Percentiles rank a stretch among this genome's conserved stretches.
Conservation (phyloP, 2,329 filamentous ascomycete genomes). For the Dothistroma septosporum region DNA sequence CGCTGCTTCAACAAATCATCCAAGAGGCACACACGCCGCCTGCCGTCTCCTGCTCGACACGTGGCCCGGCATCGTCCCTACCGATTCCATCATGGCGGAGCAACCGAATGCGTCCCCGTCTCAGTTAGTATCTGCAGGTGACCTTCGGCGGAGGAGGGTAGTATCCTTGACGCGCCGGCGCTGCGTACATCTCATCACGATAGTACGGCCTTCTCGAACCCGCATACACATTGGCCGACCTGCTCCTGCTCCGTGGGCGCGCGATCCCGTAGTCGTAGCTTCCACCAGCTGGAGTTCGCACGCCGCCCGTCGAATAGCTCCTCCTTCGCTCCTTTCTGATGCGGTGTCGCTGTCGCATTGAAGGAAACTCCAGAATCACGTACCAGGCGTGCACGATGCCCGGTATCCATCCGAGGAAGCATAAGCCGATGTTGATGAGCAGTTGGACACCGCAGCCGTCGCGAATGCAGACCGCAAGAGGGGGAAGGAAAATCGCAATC, state of each 20-base stretch:
- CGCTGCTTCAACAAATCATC: too few species aligned
- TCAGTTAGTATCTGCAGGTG: constrained; percentile 1
- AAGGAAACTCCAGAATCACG: background rate
- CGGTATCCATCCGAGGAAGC: constrained; percentile 59
- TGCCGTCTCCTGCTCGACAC: too few species aligned
- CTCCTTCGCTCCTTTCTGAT: constrained; percentile 1
- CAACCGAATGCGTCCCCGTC: background rate
- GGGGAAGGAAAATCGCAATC: constrained; percentile 48
- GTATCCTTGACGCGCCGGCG: constrained; percentile 1
- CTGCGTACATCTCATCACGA: constrained; percentile 2
- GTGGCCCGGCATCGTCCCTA: too few species aligned
- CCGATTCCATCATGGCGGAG: background rate
- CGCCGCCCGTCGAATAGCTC: background rate
- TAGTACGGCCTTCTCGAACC: constrained; percentile 1
- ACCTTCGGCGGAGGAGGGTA: background rate
- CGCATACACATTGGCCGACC: background rate
- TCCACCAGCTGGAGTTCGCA: background rate
- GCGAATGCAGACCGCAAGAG: constrained; percentile 85
- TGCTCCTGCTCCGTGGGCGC: constrained; percentile 1
- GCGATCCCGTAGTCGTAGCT: background rate
- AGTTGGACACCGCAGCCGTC: constrained; percentile 77
- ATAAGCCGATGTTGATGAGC: constrained; percentile 84
- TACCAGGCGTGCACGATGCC: constrained; percentile 48
- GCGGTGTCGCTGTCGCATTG: background rate
- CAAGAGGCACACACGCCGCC: too few species aligned